These are phyloP conservation scores for Salix brachista DNA, from an alignment of 345 rosid species.

Conservation along the genomic window DNA sequence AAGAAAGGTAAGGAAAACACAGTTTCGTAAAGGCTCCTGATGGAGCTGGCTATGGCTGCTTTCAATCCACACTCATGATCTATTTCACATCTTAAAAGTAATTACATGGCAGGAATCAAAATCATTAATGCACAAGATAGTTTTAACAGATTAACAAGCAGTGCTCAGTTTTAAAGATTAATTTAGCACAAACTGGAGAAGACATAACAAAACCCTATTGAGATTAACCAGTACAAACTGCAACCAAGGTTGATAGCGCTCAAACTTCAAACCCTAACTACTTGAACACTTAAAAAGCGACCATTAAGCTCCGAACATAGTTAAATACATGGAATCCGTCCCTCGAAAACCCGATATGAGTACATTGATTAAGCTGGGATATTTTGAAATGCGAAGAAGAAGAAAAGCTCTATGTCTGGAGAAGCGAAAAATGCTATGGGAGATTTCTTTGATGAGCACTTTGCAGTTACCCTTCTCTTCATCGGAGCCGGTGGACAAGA, in stretches of 20 bases:
- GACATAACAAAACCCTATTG: background rate
- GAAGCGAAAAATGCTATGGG: conserved; percentile 21
- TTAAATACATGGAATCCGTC: background rate
- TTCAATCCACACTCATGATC: background rate
- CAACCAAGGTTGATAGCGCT: background rate
- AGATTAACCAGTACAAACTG: background rate
- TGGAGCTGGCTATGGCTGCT: background rate
- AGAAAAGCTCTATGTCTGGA: conserved; percentile 41
- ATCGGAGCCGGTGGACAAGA: conserved; percentile 39
- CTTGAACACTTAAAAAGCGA: background rate
- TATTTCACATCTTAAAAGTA: background rate
- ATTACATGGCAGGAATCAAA: background rate
- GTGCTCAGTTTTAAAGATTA: background rate
- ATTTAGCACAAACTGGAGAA: background rate
- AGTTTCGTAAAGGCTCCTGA: background rate
- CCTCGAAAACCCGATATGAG: background rate
- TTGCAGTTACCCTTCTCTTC: conserved; percentile 29
- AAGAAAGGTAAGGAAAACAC: background rate
- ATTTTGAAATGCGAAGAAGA: conserved; percentile 26
- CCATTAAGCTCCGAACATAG: background rate
- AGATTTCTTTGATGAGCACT: conserved; percentile 10
- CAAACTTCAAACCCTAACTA: background rate
- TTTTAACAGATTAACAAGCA: background rate
- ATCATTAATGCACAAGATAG: background rate
- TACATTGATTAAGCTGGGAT: background rate